Base-by-base conservation (phyloP, 345 rosid genomes). In the Camelina sativa region DNA sequence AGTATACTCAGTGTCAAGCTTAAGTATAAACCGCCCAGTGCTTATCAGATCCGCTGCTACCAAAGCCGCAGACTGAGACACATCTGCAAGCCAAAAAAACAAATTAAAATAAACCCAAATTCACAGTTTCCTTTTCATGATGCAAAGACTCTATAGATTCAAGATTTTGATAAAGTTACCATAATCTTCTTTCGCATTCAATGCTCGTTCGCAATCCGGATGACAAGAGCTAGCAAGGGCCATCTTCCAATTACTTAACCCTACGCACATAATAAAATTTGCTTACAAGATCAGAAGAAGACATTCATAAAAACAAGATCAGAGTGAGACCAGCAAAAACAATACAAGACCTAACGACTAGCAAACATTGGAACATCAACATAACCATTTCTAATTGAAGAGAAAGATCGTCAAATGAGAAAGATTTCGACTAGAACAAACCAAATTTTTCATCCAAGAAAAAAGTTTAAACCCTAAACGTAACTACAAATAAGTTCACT, bases 181-280 rank as follows among this genome's bases (percentile, higher is more conserved):
- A 47, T 37, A 5, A 5, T 71, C 74, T 52, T 72, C 64, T 20
- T 32, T 35, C 25, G 28, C 56, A 22, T 34, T 8, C 0, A 0
- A 2, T 37, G 75, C 74, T 46, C 35, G 57, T 34, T 8, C 5
- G 30, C 76, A 62, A 38, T 16, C 61, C 4, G 74, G 74, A 47
- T 71, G 74, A 34, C 16, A 44, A 1, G 0, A 35, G 38, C 11
- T 35, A 8, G 38, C 9, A 3, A 35, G 38, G 0, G 12, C 62
- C 62, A 56, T 61, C 41, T 50, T 50, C 3, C 17, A 28, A 28
- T 16, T 6, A 6, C 17, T 65, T 23, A 38, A 15, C 62, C 51
- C 72, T 68, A 35, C 38, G 7, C 10, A 35, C 38, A 35, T 35
- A 25, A 35, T 8, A 11, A 35, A 35, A 35, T 35, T 35, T 35